phyloP scores from a whole-genome alignment of 202 grass and related monocot genomes.

The Saccharum hybrid region DNA sequence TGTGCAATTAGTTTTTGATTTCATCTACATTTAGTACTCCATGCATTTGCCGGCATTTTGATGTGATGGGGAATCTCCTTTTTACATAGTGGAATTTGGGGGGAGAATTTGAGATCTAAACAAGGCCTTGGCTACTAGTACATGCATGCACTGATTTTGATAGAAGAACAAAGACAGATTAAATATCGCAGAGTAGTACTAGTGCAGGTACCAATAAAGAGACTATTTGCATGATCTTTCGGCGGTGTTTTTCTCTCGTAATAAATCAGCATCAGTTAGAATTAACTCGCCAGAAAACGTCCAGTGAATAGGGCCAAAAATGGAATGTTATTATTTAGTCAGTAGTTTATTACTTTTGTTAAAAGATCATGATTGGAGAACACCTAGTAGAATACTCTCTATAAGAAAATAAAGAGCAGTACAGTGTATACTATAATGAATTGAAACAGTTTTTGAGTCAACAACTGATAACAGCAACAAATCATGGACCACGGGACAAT shows the following conservation, averaged over 20 bases:
- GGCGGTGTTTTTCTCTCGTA: too few relatives aligned
- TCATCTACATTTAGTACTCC: too few relatives aligned
- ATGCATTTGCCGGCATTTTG: too few relatives aligned
- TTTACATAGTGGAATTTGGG: too few relatives aligned
- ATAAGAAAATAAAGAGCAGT: too few relatives aligned
- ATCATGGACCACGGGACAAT: slow-evolving; percentile 14
- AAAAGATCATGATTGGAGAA: not conserved
- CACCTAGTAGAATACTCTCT: not conserved
- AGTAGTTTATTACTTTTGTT: not conserved
- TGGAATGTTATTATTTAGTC: not conserved
- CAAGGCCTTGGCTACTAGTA: not conserved
- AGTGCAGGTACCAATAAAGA: not conserved
- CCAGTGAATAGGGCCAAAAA: too few relatives aligned
- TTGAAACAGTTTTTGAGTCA: not conserved
- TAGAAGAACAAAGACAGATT: not conserved
- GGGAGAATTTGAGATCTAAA: too few relatives aligned
- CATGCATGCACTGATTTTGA: slow-evolving; percentile 27
- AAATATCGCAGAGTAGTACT: not conserved
- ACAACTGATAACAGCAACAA: not conserved
- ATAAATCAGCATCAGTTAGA: too few relatives aligned
- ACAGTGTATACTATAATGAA: not conserved
- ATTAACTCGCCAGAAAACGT: too few relatives aligned
- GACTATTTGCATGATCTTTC: too few relatives aligned
- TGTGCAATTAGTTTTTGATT: too few relatives aligned
- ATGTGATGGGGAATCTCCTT: too few relatives aligned